A percentile compares a stretch with the other conserved stretches of the same genome.
phyloP scores from a whole-genome alignment of 2,329 filamentous ascomycete genomes.

The Daldinia eschscholtzii region DNA sequence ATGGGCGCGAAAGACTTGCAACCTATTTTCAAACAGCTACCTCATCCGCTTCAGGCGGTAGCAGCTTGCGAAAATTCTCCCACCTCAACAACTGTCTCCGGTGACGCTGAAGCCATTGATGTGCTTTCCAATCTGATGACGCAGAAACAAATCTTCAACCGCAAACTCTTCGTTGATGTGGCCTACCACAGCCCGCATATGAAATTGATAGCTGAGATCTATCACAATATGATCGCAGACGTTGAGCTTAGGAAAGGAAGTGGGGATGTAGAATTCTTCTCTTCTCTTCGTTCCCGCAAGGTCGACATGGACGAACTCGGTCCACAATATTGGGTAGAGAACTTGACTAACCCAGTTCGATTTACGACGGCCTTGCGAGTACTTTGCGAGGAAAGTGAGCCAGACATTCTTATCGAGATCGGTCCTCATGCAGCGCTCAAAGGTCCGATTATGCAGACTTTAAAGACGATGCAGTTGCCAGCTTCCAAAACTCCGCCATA shows the following conservation, averaged over 20 bases:
- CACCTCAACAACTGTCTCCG: slow-evolving; percentile 43
- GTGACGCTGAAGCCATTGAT: slow-evolving; percentile 44
- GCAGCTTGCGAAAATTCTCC: slow-evolving; percentile 48
- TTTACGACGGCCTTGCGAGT: slow-evolving; percentile 40
- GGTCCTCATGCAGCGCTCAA: slow-evolving; percentile 46
- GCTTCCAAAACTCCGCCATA: slow-evolving; percentile 47
- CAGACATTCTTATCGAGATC: slow-evolving; percentile 44
- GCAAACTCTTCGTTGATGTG: slow-evolving; percentile 46
- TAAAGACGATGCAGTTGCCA: slow-evolving; percentile 42
- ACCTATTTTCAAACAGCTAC: slow-evolving; percentile 44
- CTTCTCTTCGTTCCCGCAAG: slow-evolving; percentile 43
- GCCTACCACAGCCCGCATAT: slow-evolving; percentile 49
- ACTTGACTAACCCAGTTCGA: slow-evolving; percentile 44
- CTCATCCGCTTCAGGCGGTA: slow-evolving; percentile 45
- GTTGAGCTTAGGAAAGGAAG: slow-evolving; percentile 26
- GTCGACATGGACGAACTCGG: slow-evolving; percentile 41
- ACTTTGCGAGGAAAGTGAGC: slow-evolving; percentile 37
- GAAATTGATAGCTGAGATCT: slow-evolving; percentile 45
- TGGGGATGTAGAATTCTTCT: slow-evolving; percentile 41
- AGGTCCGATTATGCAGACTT: slow-evolving; percentile 45
- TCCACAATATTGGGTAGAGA: slow-evolving; percentile 47
- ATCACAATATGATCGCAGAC: slow-evolving; percentile 42
- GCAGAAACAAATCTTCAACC: slow-evolving; percentile 43
- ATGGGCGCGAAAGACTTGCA: slow-evolving; percentile 56
- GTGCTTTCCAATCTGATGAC: slow-evolving; percentile 41